Base-by-base conservation (phyloP, 192 early-diverging fungal species). In the Backusella tuberculispora region DNA sequence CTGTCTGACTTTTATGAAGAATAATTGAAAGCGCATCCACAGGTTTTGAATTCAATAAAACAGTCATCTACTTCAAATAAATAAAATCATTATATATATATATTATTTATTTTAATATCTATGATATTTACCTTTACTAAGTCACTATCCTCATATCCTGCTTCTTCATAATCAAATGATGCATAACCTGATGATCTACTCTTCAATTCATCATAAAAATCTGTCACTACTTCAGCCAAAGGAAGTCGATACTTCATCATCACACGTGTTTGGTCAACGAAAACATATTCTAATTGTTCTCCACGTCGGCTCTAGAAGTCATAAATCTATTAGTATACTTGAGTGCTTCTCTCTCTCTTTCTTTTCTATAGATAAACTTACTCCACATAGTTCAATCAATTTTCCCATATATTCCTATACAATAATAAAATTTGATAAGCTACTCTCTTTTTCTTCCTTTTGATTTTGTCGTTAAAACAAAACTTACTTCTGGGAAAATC, bases 171-270 rank as follows among this genome's bases (percentile, higher is more conserved):
- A 81, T 99, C 97, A 83, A 99, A 99, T 21, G 88, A 89, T 1
- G 93, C 94, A 78, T 94, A 99, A 1, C 98, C 98, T 53, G 93
- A 93, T 17, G 95, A 94, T 53, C 89, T 86, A 13, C 92, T 92
- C 79, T 99, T 99, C 21, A 99, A 87, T 78, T 92, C 91, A 80
- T 99, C 95, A 81, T 95, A 97, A 82, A 99, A 99, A 75, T 98
- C 94, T 5, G 91, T 95, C 13, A 98, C 92, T 34, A 99, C 94
- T 77, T 99, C 98, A 0, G 95, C 90, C 82, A 97, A 88, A 3
- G 98, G 98, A 19, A 99, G 76, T 63, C 77, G 81, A 75, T 96
- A 98, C 81, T 93, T 95, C 78, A 97, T 85, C 77, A 96, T 85
- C 0, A 94, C 93, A 19, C 95, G 87, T 21, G 83, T 85, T 48